Conservation (phyloP, 2,329 filamentous ascomycete species). For the Fonsecaea nubica region DNA sequence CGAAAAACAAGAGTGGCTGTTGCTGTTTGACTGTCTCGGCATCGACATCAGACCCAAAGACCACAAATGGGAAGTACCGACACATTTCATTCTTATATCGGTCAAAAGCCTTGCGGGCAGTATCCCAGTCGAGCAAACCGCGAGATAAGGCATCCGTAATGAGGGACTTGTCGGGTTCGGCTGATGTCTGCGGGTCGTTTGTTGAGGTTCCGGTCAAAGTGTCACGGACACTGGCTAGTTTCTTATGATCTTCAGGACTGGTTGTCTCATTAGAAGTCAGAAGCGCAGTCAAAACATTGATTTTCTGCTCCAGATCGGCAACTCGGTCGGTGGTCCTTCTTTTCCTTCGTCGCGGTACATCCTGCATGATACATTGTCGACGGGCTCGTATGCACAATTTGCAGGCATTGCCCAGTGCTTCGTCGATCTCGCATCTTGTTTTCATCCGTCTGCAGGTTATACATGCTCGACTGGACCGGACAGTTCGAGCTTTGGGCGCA, state of each 20-base stretch:
- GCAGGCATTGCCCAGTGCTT: slow-evolving; percentile 67
- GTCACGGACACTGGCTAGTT: background rate
- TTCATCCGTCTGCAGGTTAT: slow-evolving; percentile 78
- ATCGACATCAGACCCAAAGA: slow-evolving; percentile 60
- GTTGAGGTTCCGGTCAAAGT: slow-evolving; percentile 3
- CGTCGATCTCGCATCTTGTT: slow-evolving; percentile 82
- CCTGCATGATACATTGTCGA: slow-evolving; percentile 78
- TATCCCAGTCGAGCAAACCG: slow-evolving; percentile 58
- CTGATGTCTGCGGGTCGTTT: slow-evolving; percentile 1
- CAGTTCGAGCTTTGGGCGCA: slow-evolving; percentile 17
- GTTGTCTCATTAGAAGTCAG: slow-evolving; percentile 63
- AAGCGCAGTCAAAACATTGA: slow-evolving; percentile 82
- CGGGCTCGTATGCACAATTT: slow-evolving; percentile 79
- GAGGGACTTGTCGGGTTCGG: slow-evolving; percentile 25
- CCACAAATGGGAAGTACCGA: slow-evolving; percentile 63
- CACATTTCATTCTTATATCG: slow-evolving; percentile 62
- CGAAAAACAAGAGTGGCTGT: slow-evolving; percentile 66
- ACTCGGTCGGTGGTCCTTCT: slow-evolving; percentile 89
- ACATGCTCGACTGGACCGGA: slow-evolving; percentile 63
- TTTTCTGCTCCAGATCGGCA: slow-evolving; percentile 88
- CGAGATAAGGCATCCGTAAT: slow-evolving; percentile 57
- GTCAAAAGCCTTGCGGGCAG: slow-evolving; percentile 61
- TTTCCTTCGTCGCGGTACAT: slow-evolving; percentile 74
- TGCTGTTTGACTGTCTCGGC: slow-evolving; percentile 61
- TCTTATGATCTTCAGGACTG: slow-evolving; percentile 23